Evolutionary conservation across 345 rosid genomes (phyloP).

Genomic region (Linum usitatissimum): DNA sequence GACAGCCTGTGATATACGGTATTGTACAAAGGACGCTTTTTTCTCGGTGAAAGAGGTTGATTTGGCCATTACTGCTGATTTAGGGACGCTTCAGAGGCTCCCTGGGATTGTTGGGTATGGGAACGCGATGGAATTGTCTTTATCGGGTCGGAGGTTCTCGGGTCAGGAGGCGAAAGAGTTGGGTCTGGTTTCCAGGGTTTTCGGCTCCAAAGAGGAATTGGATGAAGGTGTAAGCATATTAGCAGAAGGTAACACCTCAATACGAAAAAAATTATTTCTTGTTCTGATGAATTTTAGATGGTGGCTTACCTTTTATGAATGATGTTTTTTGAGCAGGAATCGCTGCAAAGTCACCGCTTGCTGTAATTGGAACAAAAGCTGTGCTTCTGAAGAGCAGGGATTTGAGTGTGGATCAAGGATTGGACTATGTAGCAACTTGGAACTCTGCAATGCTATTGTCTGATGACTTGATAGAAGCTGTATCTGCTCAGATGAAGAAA

Average conservation of each 20-base stretch:
- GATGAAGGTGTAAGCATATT: conserved; percentile 32
- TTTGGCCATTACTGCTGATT: conserved; percentile 66
- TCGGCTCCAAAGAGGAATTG: conserved; percentile 47
- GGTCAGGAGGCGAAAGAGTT: conserved; percentile 59
- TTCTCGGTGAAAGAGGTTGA: conserved; percentile 82
- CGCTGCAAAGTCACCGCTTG: conserved; percentile 67
- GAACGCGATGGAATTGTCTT: conserved; percentile 56
- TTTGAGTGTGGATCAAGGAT: conserved; percentile 61
- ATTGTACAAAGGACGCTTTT: conserved; percentile 45
- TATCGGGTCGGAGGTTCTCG: conserved; percentile 57
- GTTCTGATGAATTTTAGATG: not conserved
- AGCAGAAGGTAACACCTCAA: conserved; percentile 43
- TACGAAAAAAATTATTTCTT: not conserved
- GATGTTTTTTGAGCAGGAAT: conserved; percentile 29
- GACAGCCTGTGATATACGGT: conserved; percentile 77
- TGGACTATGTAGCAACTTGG: conserved; percentile 84
- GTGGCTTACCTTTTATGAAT: not conserved
- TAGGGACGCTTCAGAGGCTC: conserved; percentile 77
- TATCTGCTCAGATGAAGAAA: conserved; percentile 43
- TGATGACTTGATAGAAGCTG: conserved; percentile 51
- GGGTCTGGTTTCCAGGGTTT: conserved; percentile 64
- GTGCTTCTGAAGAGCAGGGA: conserved; percentile 62
- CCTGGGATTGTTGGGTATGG: conserved; percentile 67
- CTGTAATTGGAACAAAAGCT: conserved; percentile 68
- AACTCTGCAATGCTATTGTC: conserved; percentile 71